These are phyloP conservation scores for Pogostemon cablin DNA, from an alignment of 257 asterid species.

Conservation along the genomic window DNA sequence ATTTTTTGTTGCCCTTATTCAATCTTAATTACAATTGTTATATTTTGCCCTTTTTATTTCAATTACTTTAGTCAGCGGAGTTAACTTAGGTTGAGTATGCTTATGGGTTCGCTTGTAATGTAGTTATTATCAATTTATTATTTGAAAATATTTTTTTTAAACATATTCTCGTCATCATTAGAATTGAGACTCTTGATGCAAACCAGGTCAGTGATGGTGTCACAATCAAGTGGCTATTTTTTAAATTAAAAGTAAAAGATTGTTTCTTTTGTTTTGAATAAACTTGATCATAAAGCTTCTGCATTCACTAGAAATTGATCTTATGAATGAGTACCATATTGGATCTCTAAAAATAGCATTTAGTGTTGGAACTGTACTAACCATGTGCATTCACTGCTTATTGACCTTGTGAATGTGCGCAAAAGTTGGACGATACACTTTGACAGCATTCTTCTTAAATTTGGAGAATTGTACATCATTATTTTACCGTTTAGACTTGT, in stretches of 20 bases:
- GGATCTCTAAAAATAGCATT: not conserved
- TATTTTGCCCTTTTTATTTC: conserved; percentile 10
- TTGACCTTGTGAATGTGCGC: conserved; percentile 2
- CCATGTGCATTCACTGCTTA: not conserved
- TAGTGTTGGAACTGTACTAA: conserved; percentile 15
- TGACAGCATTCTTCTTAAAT: not conserved
- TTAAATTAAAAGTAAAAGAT: conserved; percentile 1
- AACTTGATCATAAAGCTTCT: not conserved
- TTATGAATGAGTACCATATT: not conserved
- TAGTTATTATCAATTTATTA: conserved; percentile 10
- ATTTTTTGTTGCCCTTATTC: conserved; percentile 20
- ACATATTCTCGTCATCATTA: not conserved
- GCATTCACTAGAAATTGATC: conserved; percentile 1
- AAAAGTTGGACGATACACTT: conserved; percentile 1
- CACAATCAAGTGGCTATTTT: not conserved
- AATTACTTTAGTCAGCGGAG: conserved; percentile 12
- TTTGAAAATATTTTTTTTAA: not conserved
- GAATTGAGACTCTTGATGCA: no score
- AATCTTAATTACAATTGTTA: not conserved
- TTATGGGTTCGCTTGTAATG: not conserved
- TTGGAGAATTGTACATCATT: not conserved
- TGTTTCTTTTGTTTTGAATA: not conserved
- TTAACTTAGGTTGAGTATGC: conserved; percentile 7
- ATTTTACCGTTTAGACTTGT: no score
- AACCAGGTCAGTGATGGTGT: not conserved